phyloP scores from a whole-genome alignment of 2,329 filamentous ascomycete genomes.

The Pestalotiopsis sp. region DNA sequence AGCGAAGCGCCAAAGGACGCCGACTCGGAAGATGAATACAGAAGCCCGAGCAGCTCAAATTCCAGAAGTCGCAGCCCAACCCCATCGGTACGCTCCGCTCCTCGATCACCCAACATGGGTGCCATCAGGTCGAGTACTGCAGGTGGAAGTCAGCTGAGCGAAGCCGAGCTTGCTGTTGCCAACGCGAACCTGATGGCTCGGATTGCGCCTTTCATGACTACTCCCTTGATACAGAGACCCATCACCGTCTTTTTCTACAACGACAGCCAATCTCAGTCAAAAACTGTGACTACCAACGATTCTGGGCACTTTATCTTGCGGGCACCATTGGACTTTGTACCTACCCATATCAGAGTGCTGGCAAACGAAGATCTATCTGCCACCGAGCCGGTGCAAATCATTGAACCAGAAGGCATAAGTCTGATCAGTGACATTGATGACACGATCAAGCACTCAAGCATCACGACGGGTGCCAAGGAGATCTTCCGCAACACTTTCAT shows the following conservation, averaged over 20 bases:
- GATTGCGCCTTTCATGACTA: conserved; percentile 87
- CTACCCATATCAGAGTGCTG: conserved; percentile 84
- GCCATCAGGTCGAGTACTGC: conserved; percentile 38
- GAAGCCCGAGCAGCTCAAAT: conserved; percentile 14
- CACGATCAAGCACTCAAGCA: conserved; percentile 94
- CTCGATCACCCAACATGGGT: conserved; percentile 45
- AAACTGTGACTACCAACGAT: conserved; percentile 83
- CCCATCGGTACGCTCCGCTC: conserved; percentile 33
- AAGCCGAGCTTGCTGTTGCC: conserved; percentile 75
- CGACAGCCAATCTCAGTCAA: conserved; percentile 76
- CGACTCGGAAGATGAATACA: conserved; percentile 41
- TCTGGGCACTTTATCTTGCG: conserved; percentile 85
- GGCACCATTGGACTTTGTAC: conserved; percentile 84
- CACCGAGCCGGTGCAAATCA: conserved; percentile 76
- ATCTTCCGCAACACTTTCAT: conserved; percentile 97
- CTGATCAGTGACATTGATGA: conserved; percentile 98
- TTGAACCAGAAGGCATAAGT: conserved; percentile 79
- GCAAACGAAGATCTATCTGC: conserved; percentile 84
- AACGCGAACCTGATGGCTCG: conserved; percentile 89
- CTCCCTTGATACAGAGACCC: conserved; percentile 73
- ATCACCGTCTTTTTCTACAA: conserved; percentile 98
- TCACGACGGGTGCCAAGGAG: conserved; percentile 82
- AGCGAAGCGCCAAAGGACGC: conserved; percentile 63
- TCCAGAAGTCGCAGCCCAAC: conserved; percentile 14
- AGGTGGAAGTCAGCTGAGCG: conserved; percentile 61